Evolutionary conservation across 2,329 filamentous ascomycete species (phyloP).

Genomic region (Cladosporium phlei): DNA sequence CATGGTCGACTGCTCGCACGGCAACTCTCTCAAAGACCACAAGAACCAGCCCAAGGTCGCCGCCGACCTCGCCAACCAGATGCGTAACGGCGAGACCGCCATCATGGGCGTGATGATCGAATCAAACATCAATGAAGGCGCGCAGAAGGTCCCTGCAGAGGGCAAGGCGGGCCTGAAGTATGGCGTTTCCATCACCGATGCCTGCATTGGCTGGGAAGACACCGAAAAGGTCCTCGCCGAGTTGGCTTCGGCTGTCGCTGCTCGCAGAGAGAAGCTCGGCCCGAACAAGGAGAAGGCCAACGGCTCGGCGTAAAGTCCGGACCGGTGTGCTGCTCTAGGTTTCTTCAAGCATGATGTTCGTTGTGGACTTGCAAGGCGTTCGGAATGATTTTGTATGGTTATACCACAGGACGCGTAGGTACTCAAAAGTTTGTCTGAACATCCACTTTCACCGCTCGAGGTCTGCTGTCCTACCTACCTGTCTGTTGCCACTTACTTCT

Average conservation of each 20-base stretch:
- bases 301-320: slow-evolving; percentile 17
- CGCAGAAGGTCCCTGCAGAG: slow-evolving; percentile 73
- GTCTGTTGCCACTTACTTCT: too few species aligned
- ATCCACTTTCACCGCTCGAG: too few species aligned
- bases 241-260: slow-evolving; percentile 74
- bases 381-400: slow-evolving; percentile 8
- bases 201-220: slow-evolving; percentile 88
- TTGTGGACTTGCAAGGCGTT: slow-evolving; percentile 3
- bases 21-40: slow-evolving; percentile 97
- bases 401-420: slow-evolving; percentile 9
- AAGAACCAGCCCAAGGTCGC: slow-evolving; percentile 95
- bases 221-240: slow-evolving; percentile 79
- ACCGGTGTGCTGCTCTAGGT: too few species aligned
- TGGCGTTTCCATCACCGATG: slow-evolving; percentile 92
- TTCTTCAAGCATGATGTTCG: too few species aligned
- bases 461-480: too few species aligned
- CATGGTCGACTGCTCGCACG: slow-evolving; percentile 98
- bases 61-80: slow-evolving; percentile 73
- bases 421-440: slow-evolving; percentile 9
- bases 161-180: slow-evolving; percentile 74
- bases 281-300: slow-evolving; percentile 24
- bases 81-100: slow-evolving; percentile 77
- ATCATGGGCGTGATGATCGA: slow-evolving; percentile 99
- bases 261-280: slow-evolving; percentile 55
- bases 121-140: slow-evolving; percentile 87